phyloP scores from a whole-genome alignment of 75 land plant genomes.

The Cupressus sempervirens region DNA sequence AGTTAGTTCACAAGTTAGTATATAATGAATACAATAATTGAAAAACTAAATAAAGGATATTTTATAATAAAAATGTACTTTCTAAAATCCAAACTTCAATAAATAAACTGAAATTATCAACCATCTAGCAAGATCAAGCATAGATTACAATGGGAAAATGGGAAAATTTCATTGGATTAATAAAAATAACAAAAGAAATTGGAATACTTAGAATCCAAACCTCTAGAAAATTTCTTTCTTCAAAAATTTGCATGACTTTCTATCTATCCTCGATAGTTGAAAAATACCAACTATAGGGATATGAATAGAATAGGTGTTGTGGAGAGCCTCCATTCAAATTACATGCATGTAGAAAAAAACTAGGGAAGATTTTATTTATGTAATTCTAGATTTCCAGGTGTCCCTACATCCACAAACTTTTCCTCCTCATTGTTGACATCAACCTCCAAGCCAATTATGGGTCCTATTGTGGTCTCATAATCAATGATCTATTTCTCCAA shows the following conservation, averaged over 20 bases:
- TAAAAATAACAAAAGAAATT: not conserved
- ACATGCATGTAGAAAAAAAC: not conserved
- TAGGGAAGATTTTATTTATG: conserved; percentile 2
- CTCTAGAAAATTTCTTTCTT: not conserved
- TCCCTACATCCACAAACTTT: conserved; percentile 7
- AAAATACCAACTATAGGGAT: not conserved
- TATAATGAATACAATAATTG: not conserved
- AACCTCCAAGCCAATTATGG: conserved; percentile 1
- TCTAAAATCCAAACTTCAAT: not conserved
- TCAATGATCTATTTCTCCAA: not conserved
- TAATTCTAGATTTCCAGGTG: not conserved
- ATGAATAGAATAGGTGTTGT: not conserved
- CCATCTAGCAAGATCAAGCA: not conserved
- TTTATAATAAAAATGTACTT: not conserved
- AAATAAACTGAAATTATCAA: not conserved
- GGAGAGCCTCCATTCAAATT: not conserved
- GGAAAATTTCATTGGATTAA: not conserved
- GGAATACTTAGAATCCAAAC: not conserved
- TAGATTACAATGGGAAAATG: not conserved
- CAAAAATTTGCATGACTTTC: not conserved
- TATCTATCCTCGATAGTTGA: not conserved
- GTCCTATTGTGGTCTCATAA: too few species aligned
- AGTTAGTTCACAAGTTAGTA: not conserved
- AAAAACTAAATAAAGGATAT: not conserved
- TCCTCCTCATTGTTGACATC: conserved; percentile 8